Conservation (phyloP, 2,329 filamentous ascomycete species). For the Cytospora schulzeri region DNA sequence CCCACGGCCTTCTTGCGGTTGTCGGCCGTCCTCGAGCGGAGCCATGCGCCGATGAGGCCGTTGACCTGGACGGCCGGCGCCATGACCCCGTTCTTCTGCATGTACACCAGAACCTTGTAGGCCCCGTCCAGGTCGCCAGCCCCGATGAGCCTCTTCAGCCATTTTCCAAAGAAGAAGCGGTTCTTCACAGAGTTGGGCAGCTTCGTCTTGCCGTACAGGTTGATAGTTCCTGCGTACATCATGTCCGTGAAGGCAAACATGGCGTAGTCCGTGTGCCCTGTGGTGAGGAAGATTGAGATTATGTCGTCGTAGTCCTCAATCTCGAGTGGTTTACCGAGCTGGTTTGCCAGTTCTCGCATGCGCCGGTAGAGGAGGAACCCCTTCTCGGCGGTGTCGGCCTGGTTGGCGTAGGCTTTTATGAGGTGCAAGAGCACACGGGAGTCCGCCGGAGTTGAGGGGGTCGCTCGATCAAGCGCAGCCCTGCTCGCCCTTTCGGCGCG, state of each 20-base stretch:
- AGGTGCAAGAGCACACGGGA: conserved; percentile 65
- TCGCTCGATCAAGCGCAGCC: conserved; percentile 48
- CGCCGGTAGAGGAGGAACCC: conserved; percentile 71
- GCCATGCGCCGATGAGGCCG: conserved; percentile 77
- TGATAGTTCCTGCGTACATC: conserved; percentile 67
- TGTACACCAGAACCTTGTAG: conserved; percentile 71
- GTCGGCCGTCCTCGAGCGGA: conserved; percentile 61
- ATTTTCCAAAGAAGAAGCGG: conserved; percentile 83
- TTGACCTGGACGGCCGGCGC: conserved; percentile 79
- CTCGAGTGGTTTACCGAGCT: conserved; percentile 49
- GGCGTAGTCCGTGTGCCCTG: conserved; percentile 66
- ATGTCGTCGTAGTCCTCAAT: conserved; percentile 78
- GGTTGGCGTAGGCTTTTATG: conserved; percentile 66
- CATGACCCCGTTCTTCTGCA: conserved; percentile 68
- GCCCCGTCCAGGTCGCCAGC: conserved; percentile 72
- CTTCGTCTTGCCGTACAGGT: conserved; percentile 45
- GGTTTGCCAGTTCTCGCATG: conserved; percentile 53
- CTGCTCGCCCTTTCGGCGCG: conserved; percentile 60
- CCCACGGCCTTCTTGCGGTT: conserved; percentile 64
- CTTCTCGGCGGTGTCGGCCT: conserved; percentile 48
- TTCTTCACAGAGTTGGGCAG: conserved; percentile 61
- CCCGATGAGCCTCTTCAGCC: conserved; percentile 82
- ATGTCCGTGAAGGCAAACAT: conserved; percentile 84
- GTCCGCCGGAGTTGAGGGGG: conserved; percentile 46
- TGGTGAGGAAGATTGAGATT: conserved; percentile 69